These are phyloP conservation scores for Mycosarcoma maydis DNA, from an alignment of 1,284 basidiomycete genomes.

Conservation along the genomic window DNA sequence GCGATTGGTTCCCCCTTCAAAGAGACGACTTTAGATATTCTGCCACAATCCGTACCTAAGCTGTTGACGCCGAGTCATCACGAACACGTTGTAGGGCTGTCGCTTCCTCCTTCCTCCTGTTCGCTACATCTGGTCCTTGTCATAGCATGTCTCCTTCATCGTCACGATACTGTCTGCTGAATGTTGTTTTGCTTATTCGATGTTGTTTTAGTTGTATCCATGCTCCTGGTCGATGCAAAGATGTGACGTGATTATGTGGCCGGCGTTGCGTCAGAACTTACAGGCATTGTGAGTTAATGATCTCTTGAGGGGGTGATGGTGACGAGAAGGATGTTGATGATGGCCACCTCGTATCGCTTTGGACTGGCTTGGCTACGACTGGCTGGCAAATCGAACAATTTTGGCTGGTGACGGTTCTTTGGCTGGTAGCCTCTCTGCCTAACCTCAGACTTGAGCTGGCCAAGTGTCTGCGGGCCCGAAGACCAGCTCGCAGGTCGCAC, in stretches of 20 bases:
- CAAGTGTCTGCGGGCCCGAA: no score
- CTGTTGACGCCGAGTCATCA: no score
- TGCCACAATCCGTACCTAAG: background rate
- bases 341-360: constrained; percentile 39
- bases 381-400: background rate
- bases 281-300: constrained; percentile 52
- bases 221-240: constrained; percentile 15
- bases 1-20: no score
- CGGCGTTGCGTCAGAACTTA: constrained; percentile 29
- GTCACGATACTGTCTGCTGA: background rate
- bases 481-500: no score
- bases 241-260: constrained; percentile 20
- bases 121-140: background rate
- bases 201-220: background rate
- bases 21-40: no score
- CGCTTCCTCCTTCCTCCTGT: background rate
- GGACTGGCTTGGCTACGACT: constrained; percentile 14
- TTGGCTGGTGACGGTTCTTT: no score
- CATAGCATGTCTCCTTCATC: background rate
- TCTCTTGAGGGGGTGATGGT: constrained; percentile 54
- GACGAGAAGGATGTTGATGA: constrained; percentile 39
- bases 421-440: background rate
- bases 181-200: background rate
- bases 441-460: no score
- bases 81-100: background rate